Conservation (phyloP, 768 basidiomycete genomes). For the Lentinula detonsa region DNA sequence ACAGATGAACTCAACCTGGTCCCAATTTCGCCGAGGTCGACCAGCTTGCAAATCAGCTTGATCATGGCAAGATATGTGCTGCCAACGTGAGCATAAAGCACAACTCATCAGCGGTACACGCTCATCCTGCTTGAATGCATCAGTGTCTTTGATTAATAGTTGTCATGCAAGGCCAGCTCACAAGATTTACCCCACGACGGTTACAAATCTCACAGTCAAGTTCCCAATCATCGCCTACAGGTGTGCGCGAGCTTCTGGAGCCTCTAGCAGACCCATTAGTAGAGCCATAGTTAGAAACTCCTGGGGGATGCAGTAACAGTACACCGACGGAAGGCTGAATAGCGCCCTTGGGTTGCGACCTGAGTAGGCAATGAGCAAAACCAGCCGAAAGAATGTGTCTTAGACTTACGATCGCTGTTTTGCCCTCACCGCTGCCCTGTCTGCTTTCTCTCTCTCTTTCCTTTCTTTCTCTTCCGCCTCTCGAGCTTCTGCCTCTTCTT, state of each 20-base stretch:
- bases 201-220: conserved; percentile 86
- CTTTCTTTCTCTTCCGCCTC: conserved; percentile 23
- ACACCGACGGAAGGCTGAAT: not conserved
- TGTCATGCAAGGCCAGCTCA: conserved; percentile 26
- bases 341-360: not conserved
- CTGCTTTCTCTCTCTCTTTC: not conserved
- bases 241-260: conserved; percentile 49
- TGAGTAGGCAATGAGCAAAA: not conserved
- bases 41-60: conserved; percentile 58
- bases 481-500: conserved; percentile 28
- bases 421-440: not conserved
- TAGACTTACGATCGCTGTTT: conserved; percentile 1
- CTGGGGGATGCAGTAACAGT: not conserved
- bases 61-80: conserved; percentile 86
- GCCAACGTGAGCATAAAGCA: conserved; percentile 80
- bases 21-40: conserved; percentile 73
- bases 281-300: not conserved
- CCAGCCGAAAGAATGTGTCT: not conserved
- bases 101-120: conserved; percentile 77
- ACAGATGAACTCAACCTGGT: conserved; percentile 79
- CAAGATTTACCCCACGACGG: conserved; percentile 66
- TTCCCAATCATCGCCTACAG: conserved; percentile 69
- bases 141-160: not conserved
- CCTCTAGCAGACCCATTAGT: conserved; percentile 30
- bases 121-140: conserved; percentile 54